A percentile compares a stretch with the other conserved stretches of the same genome.
phyloP scores from a whole-genome alignment of 1,139 yeast genomes.

The Zhuliangozyma blackwelliae region DNA sequence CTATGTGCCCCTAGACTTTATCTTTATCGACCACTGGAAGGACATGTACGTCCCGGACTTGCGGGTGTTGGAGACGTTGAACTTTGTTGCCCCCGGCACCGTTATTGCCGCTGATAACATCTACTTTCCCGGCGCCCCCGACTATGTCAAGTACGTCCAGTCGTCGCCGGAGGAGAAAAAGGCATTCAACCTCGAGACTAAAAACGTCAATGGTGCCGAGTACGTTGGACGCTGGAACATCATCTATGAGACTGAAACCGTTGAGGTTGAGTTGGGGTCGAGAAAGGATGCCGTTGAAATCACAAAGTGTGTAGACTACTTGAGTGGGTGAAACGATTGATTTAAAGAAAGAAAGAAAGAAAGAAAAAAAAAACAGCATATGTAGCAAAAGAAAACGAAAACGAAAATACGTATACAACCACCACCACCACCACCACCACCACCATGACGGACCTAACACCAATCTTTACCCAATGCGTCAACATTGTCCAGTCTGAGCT shows the following conservation, averaged over 20 bases:
- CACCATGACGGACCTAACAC: constrained; percentile 51
- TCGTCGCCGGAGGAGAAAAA: constrained; percentile 35
- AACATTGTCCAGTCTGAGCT: constrained; percentile 35
- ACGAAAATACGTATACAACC: too few species aligned
- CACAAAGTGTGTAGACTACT: constrained; percentile 22
- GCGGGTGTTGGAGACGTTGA: constrained; percentile 37
- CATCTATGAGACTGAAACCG: constrained; percentile 31
- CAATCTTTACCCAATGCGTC: constrained; percentile 47
- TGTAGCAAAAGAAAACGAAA: too few species aligned
- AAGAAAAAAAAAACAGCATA: neutral
- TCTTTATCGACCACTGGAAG: constrained; percentile 42
- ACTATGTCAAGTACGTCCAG: constrained; percentile 35
- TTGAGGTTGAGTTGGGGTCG: constrained; percentile 9
- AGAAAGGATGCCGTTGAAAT: constrained; percentile 28
- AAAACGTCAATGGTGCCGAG: constrained; percentile 25
- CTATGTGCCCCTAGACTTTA: constrained; percentile 24
- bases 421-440: neutral
- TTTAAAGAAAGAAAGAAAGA: constrained; percentile 3
- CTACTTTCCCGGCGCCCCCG: constrained; percentile 34
- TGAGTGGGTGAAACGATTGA: constrained; percentile 12
- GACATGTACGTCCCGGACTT: constrained; percentile 39
- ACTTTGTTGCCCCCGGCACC: constrained; percentile 38
- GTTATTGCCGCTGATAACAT: constrained; percentile 40
- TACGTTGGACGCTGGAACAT: constrained; percentile 43
- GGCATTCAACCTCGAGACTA: constrained; percentile 18